Percentiles rank a stretch among this genome's conserved stretches.
These are phyloP conservation scores for Penstemon davidsonii DNA, from an alignment of 257 asterid genomes.

Conservation along the genomic window DNA sequence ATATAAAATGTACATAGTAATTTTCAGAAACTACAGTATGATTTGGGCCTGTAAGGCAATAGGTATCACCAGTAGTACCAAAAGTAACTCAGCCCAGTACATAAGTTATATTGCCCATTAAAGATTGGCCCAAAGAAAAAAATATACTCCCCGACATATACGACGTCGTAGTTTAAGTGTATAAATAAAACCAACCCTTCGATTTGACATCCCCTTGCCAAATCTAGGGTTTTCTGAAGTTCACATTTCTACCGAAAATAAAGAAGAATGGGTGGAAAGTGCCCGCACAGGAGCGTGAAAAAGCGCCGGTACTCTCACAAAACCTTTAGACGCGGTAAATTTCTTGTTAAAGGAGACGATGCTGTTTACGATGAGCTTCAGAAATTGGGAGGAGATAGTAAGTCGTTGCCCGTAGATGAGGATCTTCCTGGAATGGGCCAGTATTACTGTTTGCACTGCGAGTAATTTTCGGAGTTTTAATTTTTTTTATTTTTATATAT, in stretches of 20 bases:
- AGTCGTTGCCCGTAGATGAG: slow-evolving; percentile 71
- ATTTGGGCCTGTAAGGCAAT: no score
- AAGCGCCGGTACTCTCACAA: slow-evolving; percentile 57
- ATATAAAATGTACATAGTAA: no score
- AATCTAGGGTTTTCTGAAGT: slow-evolving; percentile 35
- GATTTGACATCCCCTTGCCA: neutral
- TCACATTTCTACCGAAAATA: neutral
- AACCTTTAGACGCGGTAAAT: slow-evolving; percentile 47
- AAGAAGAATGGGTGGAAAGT: slow-evolving; percentile 85
- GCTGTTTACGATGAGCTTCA: slow-evolving; percentile 76
- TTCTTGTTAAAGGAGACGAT: slow-evolving; percentile 63
- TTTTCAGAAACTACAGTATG: no score
- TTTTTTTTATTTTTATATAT: neutral
- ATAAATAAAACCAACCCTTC: neutral
- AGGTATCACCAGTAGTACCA: no score
- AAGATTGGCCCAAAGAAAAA: neutral
- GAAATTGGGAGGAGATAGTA: slow-evolving; percentile 47
- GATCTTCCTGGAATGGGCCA: slow-evolving; percentile 98
- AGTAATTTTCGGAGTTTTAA: slow-evolving; percentile 40
- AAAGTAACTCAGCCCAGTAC: no score
- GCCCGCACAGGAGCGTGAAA: slow-evolving; percentile 66
- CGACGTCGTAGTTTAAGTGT: neutral
- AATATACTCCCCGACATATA: neutral
- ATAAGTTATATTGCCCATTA: no score
- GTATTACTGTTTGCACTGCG: slow-evolving; percentile 86